Base-by-base conservation (phyloP, 2,329 filamentous ascomycete genomes). In the Cladorrhinum sp. region DNA sequence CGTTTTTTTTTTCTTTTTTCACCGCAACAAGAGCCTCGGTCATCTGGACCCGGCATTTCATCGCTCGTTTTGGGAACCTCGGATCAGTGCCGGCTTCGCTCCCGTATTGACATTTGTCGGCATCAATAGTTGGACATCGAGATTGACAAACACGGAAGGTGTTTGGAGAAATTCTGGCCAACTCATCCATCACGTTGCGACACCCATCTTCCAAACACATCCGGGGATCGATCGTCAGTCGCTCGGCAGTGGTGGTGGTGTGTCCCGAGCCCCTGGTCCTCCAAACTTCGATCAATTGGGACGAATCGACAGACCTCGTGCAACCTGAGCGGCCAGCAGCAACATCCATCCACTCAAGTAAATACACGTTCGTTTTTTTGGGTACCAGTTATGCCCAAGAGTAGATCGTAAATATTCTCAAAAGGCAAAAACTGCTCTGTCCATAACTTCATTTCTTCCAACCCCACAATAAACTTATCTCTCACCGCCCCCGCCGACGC, bases 61-160 rank as follows among this genome's bases (percentile, higher is more conserved):
- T 14, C 10, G 36, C 36, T n/a, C 36, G 10, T 14, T 14, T 46
- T 46, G 18, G 16, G n/a, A 46, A 2, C 42, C 3, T 21, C 42
- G 42, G 14, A 18, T 46, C 42, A 8, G 42, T 8, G 7, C 42
- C 42, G 42, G 42, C 16, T 46, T 46, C 42, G 42, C n/a, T 20
- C 16, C 42, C 42, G 18, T 18, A 3, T 20, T 21, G 42, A 46
- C 42, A 46, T 46, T 18, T 46, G n/a, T 46, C 18, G 18, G 42
- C 42, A 20, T 46, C 42, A 20, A 46, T 46, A 46, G 42, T 46
- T 46, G 42, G 18, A 46, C 3, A 18, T 21, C 42, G 10, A 46
- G 42, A 46, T 21, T 10, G 18, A 18, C 42, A 21, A 56, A 56
- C 33, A 49, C 21, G 54, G 54, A 56, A 56, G 54, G 54, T 56